Evolutionary conservation across 2,329 filamentous ascomycete genomes (phyloP), one percentile per base, ranked within the genome.

Genomic region (Scopulariopsis brevicaulis): DNA sequence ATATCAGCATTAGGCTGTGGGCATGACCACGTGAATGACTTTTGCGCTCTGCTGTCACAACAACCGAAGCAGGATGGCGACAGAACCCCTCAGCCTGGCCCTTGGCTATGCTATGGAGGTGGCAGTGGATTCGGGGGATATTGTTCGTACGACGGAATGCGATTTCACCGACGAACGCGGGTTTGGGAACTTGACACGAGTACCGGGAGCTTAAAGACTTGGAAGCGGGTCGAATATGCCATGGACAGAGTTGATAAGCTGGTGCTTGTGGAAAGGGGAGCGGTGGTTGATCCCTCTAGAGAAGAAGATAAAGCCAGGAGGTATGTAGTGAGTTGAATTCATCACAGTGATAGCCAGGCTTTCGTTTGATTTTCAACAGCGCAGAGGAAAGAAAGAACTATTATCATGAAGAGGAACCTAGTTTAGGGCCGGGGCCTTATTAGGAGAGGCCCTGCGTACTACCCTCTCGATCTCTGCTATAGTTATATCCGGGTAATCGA

Each of bases 31-130:
- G 93, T 88, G 63, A 99, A 99, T 68, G 94, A 97, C 68, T 97
- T 96, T 71, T 99, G 94, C 70, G 62, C 79, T 96, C 12, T 84
- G 80, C 1, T 67, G 58, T 66, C 62, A 64, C 65, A 62, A 63
- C 28, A 64, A 59, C 56, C 57, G 60, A 60, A 63, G 62, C 70
- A 68, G 24, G 56, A 69, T 48, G 67, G 66, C 35, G 68, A 75
- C 59, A 54, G 22, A 3, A 70, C 76, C 25, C 72, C 76, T 20
- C 78, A 79, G 54, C 85, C 87, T 0, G 81, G 86, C 34, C 74
- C 97, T 2, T 99, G 94, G 94, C 96, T 99, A 91, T 99, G 94
- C 76, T 97, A 97, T 70, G 93, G 86, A 10, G 94, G 94, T 35
- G 94, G 89, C 34, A 83, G 85, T 34, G 94, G 94, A 1, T 96